Base-by-base conservation (phyloP, 352 stramenopile species). In the Phytopythium aichiense region DNA sequence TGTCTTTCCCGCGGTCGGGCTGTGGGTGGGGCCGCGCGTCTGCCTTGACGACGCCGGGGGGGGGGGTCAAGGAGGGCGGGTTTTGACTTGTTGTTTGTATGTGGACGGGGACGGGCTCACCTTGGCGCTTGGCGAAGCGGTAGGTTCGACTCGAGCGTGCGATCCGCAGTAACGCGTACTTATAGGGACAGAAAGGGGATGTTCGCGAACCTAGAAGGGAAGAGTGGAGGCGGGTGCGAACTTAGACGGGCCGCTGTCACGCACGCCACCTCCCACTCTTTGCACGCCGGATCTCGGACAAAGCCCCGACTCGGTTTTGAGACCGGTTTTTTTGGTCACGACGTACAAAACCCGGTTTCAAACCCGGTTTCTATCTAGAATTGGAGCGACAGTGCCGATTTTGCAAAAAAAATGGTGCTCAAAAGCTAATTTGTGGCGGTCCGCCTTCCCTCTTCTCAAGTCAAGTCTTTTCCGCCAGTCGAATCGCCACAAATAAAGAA, bases 251-350 rank as follows among this genome's bases (percentile, higher is more conserved):
- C 16, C 16, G 38, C 20, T 11, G 18, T 4, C 28, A 30, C 31
- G 52, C 33, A 58, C 52, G 52, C 4, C 52, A 58, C 33, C 7
- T 58, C 20, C 30, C 33, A 45, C 52, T 20, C 7, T 35, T 52
- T 5, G 20, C 7, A 9, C 22, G 46, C 46, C 18, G 23, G 46
- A 52, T 52, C 46, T 52, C 46, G 23, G 46, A 33, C 46, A 52
- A 52, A 52, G 11, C 43, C 16, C 16, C n/a, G n/a, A n/a, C n/a
- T n/a, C n/a, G n/a, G n/a, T n/a, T n/a, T n/a, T n/a, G n/a, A n/a
- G n/a, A n/a, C n/a, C n/a, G n/a, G n/a, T n/a, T n/a, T n/a, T n/a
- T n/a, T n/a, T n/a, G n/a, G n/a, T n/a, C n/a, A n/a, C n/a, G n/a
- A n/a, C n/a, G n/a, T n/a, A n/a, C n/a, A n/a, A n/a, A n/a, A n/a